Base-by-base conservation (phyloP, 139 green algal genomes). In the Zygnema circumcarinatum region DNA sequence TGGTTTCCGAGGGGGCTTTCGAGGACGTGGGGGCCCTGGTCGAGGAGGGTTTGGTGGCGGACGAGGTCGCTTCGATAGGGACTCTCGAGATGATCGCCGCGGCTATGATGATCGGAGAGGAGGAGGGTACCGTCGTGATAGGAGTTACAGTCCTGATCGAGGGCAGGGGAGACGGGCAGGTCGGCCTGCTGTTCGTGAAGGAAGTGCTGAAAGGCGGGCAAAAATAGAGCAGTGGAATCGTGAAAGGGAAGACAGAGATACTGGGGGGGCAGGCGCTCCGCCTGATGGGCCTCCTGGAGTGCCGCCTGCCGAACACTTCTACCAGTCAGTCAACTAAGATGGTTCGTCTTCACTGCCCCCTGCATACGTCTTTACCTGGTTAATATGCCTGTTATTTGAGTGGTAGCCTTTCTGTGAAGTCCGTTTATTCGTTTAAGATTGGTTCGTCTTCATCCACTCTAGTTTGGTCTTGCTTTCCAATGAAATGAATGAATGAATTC, bases 201-300 rank as follows among this genome's bases (percentile, higher is more conserved):
- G 83, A 36, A 91, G 87, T 54, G 87, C 81, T n/a, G 87, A 91
- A 47, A 41, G 87, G 35, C 33, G 87, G 11, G 82, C 81, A 25
- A 90, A 90, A 53, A 91, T 91, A 47, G 83, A 91, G 84, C 83
- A 87, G 67, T 91, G 87, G 87, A 91, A 91, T 68, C 36, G 87
- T 20, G 87, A 89, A 68, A 42, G 87, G 35, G 87, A 91, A 39
- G 82, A 90, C 56, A 42, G 78, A 1, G 85, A 86, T 40, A 76
- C 25, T 62, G 47, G 47, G 16, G 7, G 7, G 16, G 16, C 47
- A 7, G 7, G 7, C 16, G 47, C 47, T 16, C 47, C 47, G 16
- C 47, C 47, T 16, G 47, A 62, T 62, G 47, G 47, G 16, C 47
- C 47, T 62, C 47, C 47, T 62, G 47, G 47, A 62, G 47, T 62